Evolutionary conservation across 441 rosid species (phyloP).

Genomic region (Populus tomentosa): DNA sequence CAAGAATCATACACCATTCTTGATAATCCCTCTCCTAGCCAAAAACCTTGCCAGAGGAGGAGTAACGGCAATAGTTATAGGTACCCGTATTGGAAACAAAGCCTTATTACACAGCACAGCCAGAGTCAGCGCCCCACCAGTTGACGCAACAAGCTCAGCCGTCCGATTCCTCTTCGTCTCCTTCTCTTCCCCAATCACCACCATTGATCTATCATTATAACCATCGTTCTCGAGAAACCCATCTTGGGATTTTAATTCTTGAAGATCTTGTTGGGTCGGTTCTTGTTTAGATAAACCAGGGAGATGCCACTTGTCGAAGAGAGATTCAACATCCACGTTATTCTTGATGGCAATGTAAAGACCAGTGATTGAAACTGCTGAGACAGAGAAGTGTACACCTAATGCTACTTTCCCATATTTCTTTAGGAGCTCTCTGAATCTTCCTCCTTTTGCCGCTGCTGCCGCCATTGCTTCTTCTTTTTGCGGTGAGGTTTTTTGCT

Average conservation of each 20-base stretch:
- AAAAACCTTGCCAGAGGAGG: constrained; percentile 85
- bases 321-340: constrained; percentile 68
- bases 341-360: constrained; percentile 67
- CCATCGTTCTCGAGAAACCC: not conserved
- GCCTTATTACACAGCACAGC: constrained; percentile 87
- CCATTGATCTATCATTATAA: not conserved
- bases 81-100: constrained; percentile 74
- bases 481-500: not conserved
- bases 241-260: not conserved
- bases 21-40: constrained; percentile 64
- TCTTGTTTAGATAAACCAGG: constrained; percentile 32
- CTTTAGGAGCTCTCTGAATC: constrained; percentile 56
- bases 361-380: constrained; percentile 58
- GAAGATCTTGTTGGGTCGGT: constrained; percentile 10
- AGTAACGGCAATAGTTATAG: constrained; percentile 80
- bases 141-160: constrained; percentile 62
- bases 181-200: not conserved
- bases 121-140: constrained; percentile 83
- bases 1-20: constrained; percentile 35
- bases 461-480: not conserved
- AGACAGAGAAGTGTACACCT: constrained; percentile 64
- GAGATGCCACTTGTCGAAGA: constrained; percentile 48
- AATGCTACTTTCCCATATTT: constrained; percentile 74
- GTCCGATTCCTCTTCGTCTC: constrained; percentile 34
- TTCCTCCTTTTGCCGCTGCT: constrained; percentile 32